phyloP scores from a whole-genome alignment of 768 basidiomycete genomes.

The Suillus fuscotomentosus region DNA sequence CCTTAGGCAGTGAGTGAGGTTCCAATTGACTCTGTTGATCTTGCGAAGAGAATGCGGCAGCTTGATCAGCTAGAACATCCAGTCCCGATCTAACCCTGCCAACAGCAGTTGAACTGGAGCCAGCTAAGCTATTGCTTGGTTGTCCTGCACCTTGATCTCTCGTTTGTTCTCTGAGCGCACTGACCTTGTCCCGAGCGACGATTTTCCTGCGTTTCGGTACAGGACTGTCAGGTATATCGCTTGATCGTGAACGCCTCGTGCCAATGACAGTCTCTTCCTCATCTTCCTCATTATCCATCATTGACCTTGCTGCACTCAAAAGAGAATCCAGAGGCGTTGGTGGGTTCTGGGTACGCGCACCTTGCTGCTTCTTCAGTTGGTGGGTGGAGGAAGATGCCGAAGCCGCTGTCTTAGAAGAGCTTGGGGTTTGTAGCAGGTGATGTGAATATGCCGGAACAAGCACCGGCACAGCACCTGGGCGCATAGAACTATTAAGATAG shows the following conservation, averaged over 20 bases:
- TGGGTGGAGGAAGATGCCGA: constrained; percentile 22
- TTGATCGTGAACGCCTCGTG: constrained; percentile 26
- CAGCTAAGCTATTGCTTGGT: constrained; percentile 2
- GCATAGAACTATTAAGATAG: constrained; percentile 27
- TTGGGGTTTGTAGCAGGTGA: constrained; percentile 29
- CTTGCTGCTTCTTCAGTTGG: constrained; percentile 17
- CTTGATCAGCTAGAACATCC: constrained; percentile 75
- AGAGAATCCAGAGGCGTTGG: constrained; percentile 58
- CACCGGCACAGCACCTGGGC: constrained; percentile 25
- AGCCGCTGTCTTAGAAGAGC: constrained; percentile 29
- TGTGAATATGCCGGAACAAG: constrained; percentile 28
- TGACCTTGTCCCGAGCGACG: constrained; percentile 12
- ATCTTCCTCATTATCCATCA: constrained; percentile 41
- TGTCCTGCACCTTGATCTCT: neutral
- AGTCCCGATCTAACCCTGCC: constrained; percentile 50
- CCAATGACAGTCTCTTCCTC: constrained; percentile 20
- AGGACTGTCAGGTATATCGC: constrained; percentile 33
- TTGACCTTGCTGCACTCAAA: constrained; percentile 57
- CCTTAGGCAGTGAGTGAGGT: constrained; percentile 10
- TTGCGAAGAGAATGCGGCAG: constrained; percentile 50
- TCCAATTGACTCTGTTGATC: constrained; percentile 17
- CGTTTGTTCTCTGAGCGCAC: constrained; percentile 4
- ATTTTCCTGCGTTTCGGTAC: constrained; percentile 38
- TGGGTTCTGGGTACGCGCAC: constrained; percentile 25
- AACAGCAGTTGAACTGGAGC: neutral